These are phyloP conservation scores for Phialophora macrospora DNA, from an alignment of 2,329 filamentous ascomycete species.

Conservation along the genomic window DNA sequence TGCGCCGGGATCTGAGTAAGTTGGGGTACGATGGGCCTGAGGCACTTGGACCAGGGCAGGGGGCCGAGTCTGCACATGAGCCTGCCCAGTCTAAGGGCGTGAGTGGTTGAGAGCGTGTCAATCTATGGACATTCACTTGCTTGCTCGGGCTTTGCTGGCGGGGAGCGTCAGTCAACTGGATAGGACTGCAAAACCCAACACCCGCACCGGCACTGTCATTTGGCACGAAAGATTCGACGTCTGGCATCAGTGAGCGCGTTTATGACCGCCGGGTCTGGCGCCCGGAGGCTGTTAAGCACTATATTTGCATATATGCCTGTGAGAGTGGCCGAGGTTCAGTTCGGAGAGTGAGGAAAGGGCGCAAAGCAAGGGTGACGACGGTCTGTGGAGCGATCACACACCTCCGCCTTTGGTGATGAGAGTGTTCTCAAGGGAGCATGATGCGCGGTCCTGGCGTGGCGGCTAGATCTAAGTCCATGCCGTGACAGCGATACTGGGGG, in stretches of 20 bases:
- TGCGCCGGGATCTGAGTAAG: constrained; percentile 82
- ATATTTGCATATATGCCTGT: not conserved
- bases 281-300: not conserved
- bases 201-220: not conserved
- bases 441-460: not conserved
- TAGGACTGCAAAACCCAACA: not conserved
- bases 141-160: not conserved
- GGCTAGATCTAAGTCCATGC: not conserved
- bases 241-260: not conserved
- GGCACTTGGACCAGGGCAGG: constrained; percentile 13
- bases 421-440: not conserved
- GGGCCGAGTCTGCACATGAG: constrained; percentile 11
- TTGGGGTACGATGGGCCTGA: constrained; percentile 81
- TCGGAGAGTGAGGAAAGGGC: not conserved
- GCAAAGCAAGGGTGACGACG: not conserved
- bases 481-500: not conserved
- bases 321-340: not conserved
- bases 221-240: not conserved
- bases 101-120: not conserved
- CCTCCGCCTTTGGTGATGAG: not conserved
- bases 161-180: not conserved
- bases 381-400: not conserved
- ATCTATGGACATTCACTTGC: not conserved
- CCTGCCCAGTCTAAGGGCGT: not conserved
- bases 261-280: not conserved